Percentiles rank a stretch among this genome's conserved stretches.
Evolutionary conservation across 306 rosid genomes (phyloP).

Genomic region (Myrica gale): DNA sequence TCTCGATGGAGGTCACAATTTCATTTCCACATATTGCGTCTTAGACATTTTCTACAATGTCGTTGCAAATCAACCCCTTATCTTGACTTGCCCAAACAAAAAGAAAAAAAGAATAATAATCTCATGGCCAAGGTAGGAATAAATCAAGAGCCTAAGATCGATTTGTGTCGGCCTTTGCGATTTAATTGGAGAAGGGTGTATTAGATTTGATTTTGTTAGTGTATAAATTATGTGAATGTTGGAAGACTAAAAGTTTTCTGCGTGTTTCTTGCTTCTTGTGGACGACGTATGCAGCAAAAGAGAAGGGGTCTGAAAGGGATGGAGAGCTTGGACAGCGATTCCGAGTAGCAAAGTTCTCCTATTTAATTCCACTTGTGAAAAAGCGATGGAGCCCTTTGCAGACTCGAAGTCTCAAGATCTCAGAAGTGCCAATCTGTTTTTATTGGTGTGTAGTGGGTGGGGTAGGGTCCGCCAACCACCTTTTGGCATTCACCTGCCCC

Average conservation of each 20-base stretch:
- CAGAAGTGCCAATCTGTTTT: not conserved
- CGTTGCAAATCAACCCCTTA: not conserved
- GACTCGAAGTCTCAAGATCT: not conserved
- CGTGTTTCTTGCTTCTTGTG: constrained; percentile 13
- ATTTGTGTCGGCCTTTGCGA: too few species aligned
- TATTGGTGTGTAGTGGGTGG: not conserved
- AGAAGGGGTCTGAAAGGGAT: constrained; percentile 67
- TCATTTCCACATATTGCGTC: not conserved
- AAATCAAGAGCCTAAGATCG: too few species aligned
- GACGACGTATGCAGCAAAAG: constrained; percentile 57
- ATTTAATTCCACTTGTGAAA: not conserved
- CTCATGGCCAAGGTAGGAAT: too few species aligned
- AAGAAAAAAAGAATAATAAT: too few species aligned
- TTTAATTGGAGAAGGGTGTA: too few species aligned
- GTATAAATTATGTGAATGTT: not conserved
- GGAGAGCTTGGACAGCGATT: constrained; percentile 49
- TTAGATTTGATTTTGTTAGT: too few species aligned
- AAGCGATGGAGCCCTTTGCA: not conserved
- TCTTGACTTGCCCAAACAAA: not conserved
- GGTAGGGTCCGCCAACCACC: constrained; percentile 17
- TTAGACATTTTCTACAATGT: not conserved
- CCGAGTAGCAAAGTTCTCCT: constrained; percentile 25
- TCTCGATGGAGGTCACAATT: not conserved
- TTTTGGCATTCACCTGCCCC: constrained; percentile 1
- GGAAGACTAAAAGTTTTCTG: not conserved